Base-by-base conservation (phyloP, 331 rosid species). In the Acacia concinna region DNA sequence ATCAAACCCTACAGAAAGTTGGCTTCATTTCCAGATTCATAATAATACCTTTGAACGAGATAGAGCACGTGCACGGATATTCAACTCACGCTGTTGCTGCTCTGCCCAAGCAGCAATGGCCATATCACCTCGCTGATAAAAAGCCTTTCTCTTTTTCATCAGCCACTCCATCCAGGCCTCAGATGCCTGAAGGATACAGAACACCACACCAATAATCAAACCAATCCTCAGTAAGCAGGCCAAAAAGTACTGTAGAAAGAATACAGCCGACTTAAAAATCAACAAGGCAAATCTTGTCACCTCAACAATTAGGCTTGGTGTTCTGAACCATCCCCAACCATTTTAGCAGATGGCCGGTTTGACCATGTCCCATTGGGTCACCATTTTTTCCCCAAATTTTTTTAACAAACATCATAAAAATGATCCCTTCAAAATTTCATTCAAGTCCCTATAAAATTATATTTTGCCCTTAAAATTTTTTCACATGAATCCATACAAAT, bases 121-220 rank as follows among this genome's bases (percentile, higher is more conserved):
- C 99, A 95, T 93, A 69, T 93, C 96, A 65, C 99, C 98, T 74
- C 97, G 94, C 78, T 95, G 99, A 85, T 90, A 85, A 74, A 95
- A 95, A 81, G 98, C 98, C 91, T 83, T 93, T 77, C 98, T 85
- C 85, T 91, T 93, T 84, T 95, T 91, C 27, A 91, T 89, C 72
- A 93, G 92, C 98, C 99, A 95, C 70, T 93, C 98, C 98, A 89
- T 90, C 99, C 99, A 95, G 83, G 99, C 96, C 77, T 91, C 88
- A 70, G 99, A 95, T 80, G 99, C 99, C 98, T 95, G 85, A 73
- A 78, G 68, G 67, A 82, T 59, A 72, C 80, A 81, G 68, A 69
- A 80, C 32, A 73, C 20, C 72, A 49, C 62, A 17, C 35, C 70
- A 32, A 52, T 77, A 35, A 65, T 65, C 46, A 65, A 65, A 35